Percentiles rank a stretch among this genome's conserved stretches.
Evolutionary conservation across 768 basidiomycete genomes (phyloP).

Genomic region (Amanita inopinata): DNA sequence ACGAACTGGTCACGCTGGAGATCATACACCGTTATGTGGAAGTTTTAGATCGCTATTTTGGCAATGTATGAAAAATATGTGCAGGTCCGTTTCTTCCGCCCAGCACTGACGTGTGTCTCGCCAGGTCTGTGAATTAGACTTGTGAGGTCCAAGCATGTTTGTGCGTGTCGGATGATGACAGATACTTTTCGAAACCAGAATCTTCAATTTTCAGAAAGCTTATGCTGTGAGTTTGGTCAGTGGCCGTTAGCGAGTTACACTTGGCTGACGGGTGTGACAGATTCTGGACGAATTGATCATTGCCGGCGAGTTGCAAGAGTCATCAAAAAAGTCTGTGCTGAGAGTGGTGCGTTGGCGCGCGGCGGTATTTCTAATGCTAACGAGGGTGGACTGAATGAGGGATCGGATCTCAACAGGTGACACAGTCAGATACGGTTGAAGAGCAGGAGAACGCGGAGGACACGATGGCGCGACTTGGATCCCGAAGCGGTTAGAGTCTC

Average conservation of each 20-base stretch:
- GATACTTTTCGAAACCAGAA: slow-evolving; percentile 39
- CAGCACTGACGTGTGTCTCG: slow-evolving; percentile 15
- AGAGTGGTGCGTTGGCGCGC: slow-evolving; percentile 37
- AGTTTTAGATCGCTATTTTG: slow-evolving; percentile 88
- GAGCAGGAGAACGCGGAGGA: slow-evolving; percentile 83
- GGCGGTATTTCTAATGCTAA: too few relatives aligned
- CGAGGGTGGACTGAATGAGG: neutral
- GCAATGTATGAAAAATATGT: slow-evolving; percentile 73
- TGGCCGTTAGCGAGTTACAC: neutral
- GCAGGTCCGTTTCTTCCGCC: neutral
- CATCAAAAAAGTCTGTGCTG: slow-evolving; percentile 86
- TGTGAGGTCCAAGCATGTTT: slow-evolving; percentile 42
- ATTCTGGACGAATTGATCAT: slow-evolving; percentile 97
- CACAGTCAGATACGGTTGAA: slow-evolving; percentile 75
- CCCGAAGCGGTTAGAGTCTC: slow-evolving; percentile 62
- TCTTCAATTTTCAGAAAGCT: slow-evolving; percentile 99
- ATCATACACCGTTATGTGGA: slow-evolving; percentile 95
- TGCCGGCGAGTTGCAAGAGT: slow-evolving; percentile 95
- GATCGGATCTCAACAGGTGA: slow-evolving; percentile 43
- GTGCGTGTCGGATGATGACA: slow-evolving; percentile 1
- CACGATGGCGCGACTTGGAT: slow-evolving; percentile 66
- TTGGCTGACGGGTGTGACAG: slow-evolving; percentile 20
- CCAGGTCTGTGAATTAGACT: slow-evolving; percentile 88
- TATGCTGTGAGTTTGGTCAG: slow-evolving; percentile 55
- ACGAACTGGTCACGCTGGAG: slow-evolving; percentile 90